These are phyloP conservation scores for Exidia glandulosa DNA, from an alignment of 768 basidiomycete genomes.

Conservation along the genomic window DNA sequence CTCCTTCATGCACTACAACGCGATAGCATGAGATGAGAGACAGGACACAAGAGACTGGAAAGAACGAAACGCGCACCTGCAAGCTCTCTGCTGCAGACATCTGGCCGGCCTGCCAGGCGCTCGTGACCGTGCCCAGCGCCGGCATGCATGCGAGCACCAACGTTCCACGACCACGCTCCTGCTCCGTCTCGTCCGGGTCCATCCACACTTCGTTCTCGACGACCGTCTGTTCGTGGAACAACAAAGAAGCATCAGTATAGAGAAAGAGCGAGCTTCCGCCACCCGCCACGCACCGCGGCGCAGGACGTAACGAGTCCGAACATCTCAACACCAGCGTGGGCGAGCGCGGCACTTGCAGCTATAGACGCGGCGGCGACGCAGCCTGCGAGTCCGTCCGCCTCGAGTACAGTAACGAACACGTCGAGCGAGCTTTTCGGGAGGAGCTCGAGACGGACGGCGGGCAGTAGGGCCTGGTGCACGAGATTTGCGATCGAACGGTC, in stretches of 20 bases:
- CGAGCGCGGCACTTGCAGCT: slow-evolving; percentile 83
- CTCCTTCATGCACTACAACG: slow-evolving; percentile 48
- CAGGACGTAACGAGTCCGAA: slow-evolving; percentile 78
- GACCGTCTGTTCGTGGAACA: slow-evolving; percentile 32
- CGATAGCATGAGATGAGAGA: slow-evolving; percentile 3
- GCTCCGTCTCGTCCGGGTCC: slow-evolving; percentile 72
- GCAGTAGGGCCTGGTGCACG: slow-evolving; percentile 74
- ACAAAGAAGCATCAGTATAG: not conserved
- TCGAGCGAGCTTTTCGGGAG: slow-evolving; percentile 94
- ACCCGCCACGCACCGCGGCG: slow-evolving; percentile 56
- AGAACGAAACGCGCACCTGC: slow-evolving; percentile 32
- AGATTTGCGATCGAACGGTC: slow-evolving; percentile 74
- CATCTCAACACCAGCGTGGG: slow-evolving; percentile 89
- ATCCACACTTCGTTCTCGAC: slow-evolving; percentile 54
- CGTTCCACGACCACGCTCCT: slow-evolving; percentile 43
- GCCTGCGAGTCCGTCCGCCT: slow-evolving; percentile 85
- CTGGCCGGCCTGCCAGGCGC: slow-evolving; percentile 75
- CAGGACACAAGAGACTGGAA: not conserved
- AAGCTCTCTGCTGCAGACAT: slow-evolving; percentile 43
- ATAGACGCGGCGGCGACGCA: slow-evolving; percentile 79
- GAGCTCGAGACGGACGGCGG: slow-evolving; percentile 76
- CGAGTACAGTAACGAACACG: slow-evolving; percentile 79
- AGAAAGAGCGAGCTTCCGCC: too few relatives aligned
- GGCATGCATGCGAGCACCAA: slow-evolving; percentile 81
- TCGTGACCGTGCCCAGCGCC: slow-evolving; percentile 73